Conservation (phyloP, 1,284 basidiomycete species). For the Apiotrichum veenhuisii region DNA sequence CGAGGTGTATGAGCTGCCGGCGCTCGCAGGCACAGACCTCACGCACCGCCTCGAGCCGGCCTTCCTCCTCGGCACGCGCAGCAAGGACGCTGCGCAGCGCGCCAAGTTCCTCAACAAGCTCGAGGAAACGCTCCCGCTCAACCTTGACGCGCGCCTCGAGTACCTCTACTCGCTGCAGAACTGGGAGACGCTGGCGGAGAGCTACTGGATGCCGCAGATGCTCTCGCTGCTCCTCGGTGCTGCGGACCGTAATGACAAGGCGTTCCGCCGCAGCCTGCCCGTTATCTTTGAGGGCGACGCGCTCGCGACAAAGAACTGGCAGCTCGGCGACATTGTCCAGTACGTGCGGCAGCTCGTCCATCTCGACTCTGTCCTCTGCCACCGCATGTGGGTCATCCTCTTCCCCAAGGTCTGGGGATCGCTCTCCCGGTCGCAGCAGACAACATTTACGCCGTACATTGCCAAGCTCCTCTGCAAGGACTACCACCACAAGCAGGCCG, state of each 20-base stretch:
- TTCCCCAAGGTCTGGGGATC: conserved; percentile 89
- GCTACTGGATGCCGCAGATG: conserved; percentile 93
- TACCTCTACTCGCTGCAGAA: conserved; percentile 91
- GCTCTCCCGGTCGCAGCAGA: conserved; percentile 80
- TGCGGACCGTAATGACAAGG: conserved; percentile 61
- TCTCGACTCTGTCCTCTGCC: conserved; percentile 70
- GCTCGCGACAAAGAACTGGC: conserved; percentile 24
- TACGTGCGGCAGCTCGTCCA: conserved; percentile 81
- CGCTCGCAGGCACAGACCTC: conserved; percentile 82
- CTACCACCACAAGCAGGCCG: conserved; percentile 83
- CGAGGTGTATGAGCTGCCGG: conserved; percentile 87
- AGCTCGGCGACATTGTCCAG: conserved; percentile 61
- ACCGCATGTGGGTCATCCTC: conserved; percentile 82
- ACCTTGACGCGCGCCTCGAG: conserved; percentile 74
- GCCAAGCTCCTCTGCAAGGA: conserved; percentile 89
- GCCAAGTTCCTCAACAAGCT: conserved; percentile 87
- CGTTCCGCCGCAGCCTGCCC: conserved; percentile 25
- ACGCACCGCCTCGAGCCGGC: conserved; percentile 90
- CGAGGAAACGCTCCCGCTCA: conserved; percentile 81
- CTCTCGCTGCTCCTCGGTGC: conserved; percentile 84
- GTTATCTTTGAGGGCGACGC: conserved; percentile 23
- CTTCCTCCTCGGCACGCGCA: conserved; percentile 88
- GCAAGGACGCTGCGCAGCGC: conserved; percentile 72
- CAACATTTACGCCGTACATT: conserved; percentile 83
- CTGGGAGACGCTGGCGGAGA: conserved; percentile 90